Conservation (phyloP, 495 filamentous ascomycete genomes). For the Aspergillus ellipticus region DNA sequence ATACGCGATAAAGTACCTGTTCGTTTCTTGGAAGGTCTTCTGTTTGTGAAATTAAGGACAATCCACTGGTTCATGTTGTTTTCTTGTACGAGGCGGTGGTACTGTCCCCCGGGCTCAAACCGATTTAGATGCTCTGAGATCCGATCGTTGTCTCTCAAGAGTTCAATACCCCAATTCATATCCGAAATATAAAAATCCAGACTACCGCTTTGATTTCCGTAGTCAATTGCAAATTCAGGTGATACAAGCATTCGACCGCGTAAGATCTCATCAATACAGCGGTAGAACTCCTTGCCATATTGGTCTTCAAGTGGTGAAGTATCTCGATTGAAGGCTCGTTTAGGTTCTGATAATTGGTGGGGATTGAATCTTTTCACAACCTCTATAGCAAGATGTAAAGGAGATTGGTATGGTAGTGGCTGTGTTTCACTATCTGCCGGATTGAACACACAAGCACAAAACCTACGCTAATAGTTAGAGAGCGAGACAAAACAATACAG, state of each 20-base stretch:
- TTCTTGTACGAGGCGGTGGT: constrained; percentile 15
- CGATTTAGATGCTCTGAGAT: constrained; percentile 17
- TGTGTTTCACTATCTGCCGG: constrained; percentile 12
- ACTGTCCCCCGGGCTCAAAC: constrained; percentile 18
- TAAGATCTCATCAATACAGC: constrained; percentile 17
- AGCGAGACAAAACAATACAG: constrained; percentile 15
- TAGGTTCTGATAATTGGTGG: constrained; percentile 15
- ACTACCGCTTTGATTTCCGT: constrained; percentile 16
- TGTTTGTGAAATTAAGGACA: constrained; percentile 22
- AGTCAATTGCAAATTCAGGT: constrained; percentile 19
- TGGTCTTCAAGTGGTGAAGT: constrained; percentile 19
- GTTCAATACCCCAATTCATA: constrained; percentile 22
- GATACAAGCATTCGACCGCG: constrained; percentile 19
- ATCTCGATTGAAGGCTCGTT: constrained; percentile 15
- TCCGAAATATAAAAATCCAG: constrained; percentile 19
- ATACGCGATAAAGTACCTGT: constrained; percentile 15
- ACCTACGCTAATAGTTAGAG: constrained; percentile 17
- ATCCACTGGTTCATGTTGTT: constrained; percentile 20
- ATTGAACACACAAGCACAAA: constrained; percentile 17
- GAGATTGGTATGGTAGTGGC: constrained; percentile 19
- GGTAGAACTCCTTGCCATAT: constrained; percentile 24
- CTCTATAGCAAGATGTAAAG: constrained; percentile 17
- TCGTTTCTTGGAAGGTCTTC: constrained; percentile 12
- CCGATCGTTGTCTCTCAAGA: constrained; percentile 18
- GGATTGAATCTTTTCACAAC: constrained; percentile 16